Evolutionary conservation across 2,329 filamentous ascomycete genomes (phyloP), one percentile per base, ranked within the genome.

Genomic region (Pseudocercospora macadamiae): DNA sequence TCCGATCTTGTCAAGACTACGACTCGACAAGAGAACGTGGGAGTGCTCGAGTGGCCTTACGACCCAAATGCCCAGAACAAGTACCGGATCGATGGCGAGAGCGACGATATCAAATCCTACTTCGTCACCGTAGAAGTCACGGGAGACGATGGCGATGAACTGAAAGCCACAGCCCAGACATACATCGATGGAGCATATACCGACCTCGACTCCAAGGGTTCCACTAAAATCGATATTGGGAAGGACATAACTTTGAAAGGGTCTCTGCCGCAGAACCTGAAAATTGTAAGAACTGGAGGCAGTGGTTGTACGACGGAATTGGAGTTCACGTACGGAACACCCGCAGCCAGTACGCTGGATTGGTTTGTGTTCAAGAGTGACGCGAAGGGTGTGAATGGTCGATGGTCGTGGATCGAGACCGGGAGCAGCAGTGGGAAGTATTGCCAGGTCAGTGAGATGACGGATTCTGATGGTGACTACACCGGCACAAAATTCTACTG

Each of bases 71-170:
- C 44, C 12, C 39, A 34, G 25, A 59, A 49, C 23, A 37, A 30
- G 8, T 59, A 59, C 25, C 45, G 34, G 9, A 36, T 59, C 42
- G 56, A 59, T 36, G 42, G 21, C 12, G 56, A 59, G 36, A 32
- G 6, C 6, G 36, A 42, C 28, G 44, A 54, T 8, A 51, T 59
- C n/a, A 49, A 48, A 25, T 12, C 39, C 3, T 59, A 59, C 19
- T 45, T 47, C 12, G 56, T 59, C 3, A 54, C 32, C 2, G 30
- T 59, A 2, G 56, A 54, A 21, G 49, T 59, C 18, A 59, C 56
- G 7, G 39, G 39, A n/a, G 55, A 54, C 19, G 44, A 54, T 21
- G 16, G 45, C 6, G 51, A 59, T 51, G 21, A 55, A 14, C 53
- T 44, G 36, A 52, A 57, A 18, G 48, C 48, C 3, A 45, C 14